Base-by-base conservation (phyloP, 2,329 filamentous ascomycete genomes). In the Talaromyces marneffei region DNA sequence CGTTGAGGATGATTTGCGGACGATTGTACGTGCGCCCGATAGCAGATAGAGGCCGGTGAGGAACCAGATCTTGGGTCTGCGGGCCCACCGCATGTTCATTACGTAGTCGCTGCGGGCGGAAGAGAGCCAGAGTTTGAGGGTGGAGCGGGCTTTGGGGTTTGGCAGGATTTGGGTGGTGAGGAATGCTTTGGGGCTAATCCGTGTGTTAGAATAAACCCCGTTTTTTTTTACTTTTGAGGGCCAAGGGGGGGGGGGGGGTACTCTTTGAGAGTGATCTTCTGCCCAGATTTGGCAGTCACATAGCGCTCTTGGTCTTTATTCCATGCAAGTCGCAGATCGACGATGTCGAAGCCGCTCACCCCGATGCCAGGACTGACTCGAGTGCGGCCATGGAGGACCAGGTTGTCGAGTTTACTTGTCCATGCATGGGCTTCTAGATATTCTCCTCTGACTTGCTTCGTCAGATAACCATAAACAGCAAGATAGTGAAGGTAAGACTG, bases 11-110 rank as follows among this genome's bases (percentile, higher is more conserved):
- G 57, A 50, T 27, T 60, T 60, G 1, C 67, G 67, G 6, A 69
- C 65, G 9, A 68, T 57, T 3, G 63, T 65, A 1, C 65, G 60
- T 4, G 68, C 57, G 20, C 63, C 66, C 39, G 69, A 66, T 0
- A 70, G 62, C 3, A 68, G 14, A 35, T 70, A 70, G 0, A 69
- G 60, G 0, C 68, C 68, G 0, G 68, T 67, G 1, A 69, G 58
- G 7, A 70, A 44, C 68, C 68, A 70, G 31, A 70, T 59, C 33
- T 70, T 70, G 4, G 68, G 68, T 7, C 67, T 60, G 20, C 68
- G 67, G 10, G 67, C 66, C 37, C 68, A 70, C 25, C 67, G 69
- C 46, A 68, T 64, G 40, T 68, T 65, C 37, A 67, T 52, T 2
- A 70, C 61, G 33, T 66, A 70, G 27, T 61, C 63, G 23, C 66